phyloP scores from a whole-genome alignment of 2,329 filamentous ascomycete genomes.

The Aspergillus calidoustus region DNA sequence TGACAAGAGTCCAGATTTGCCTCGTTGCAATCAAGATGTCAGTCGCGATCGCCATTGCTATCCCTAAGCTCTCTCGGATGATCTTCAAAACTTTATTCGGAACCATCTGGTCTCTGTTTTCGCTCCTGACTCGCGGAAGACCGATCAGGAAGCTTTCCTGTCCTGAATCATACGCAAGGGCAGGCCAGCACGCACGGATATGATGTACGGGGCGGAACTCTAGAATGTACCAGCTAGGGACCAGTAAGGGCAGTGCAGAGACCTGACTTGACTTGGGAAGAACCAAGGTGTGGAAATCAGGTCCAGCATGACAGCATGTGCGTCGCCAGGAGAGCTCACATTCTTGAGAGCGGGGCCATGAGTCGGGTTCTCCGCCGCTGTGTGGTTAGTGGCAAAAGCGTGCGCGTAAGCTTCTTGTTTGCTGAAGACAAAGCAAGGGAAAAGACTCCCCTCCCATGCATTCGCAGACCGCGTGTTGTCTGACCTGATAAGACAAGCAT shows the following conservation, averaged over 20 bases:
- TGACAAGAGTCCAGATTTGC: background rate
- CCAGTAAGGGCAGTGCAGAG: background rate
- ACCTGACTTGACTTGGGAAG: background rate
- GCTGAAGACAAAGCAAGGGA: background rate
- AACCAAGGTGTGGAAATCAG: background rate
- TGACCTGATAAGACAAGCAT: slow-evolving; percentile 15
- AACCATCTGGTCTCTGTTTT: background rate
- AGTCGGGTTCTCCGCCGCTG: background rate
- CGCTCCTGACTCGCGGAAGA: background rate
- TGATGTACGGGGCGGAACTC: background rate
- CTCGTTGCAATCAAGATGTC: background rate
- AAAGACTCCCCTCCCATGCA: background rate
- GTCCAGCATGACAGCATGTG: background rate
- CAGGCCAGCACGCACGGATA: background rate
- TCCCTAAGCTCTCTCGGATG: background rate
- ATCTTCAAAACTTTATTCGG: background rate
- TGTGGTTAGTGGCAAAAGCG: background rate
- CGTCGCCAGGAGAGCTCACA: background rate
- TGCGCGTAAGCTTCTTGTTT: background rate
- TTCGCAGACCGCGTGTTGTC: slow-evolving; percentile 14
- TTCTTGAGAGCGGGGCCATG: background rate
- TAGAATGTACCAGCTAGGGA: background rate
- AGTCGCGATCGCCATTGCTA: background rate
- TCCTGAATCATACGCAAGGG: background rate
- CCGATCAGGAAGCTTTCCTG: background rate